Evolutionary conservation across 805 yeast species (phyloP), one percentile per base, ranked within the genome.

Genomic region (Jamesozyma spencerorum): DNA sequence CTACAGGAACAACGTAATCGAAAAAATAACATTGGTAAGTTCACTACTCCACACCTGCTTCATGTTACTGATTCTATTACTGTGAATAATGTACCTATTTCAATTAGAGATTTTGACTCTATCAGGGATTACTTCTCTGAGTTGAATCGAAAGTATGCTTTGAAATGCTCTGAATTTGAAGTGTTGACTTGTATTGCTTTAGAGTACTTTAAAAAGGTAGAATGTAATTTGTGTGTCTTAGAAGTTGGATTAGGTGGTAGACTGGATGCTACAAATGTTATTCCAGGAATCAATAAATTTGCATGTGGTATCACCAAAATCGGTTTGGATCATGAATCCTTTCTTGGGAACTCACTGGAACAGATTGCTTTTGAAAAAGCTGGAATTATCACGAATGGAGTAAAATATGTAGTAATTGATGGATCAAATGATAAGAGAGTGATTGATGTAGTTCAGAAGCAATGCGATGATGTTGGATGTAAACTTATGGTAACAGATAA

Each of bases 211-310:
- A 68, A 69, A 30, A 53, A 70, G 10, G 67, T 68, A 33, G 60
- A 70, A 1, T 81, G 87, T 5, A 78, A 81, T 18, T 63, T 82
- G 40, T 96, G 95, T 0, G 76, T 90, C 1, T 62, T 90, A n/a
- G 98, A 90, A 59, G 97, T 87, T 3, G 98, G 98, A 0, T 65
- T 92, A 5, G 98, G 98, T 2, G 98, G 98, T 0, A 61, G 83
- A 32, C 57, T 77, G 11, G 98, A 90, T 61, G 85, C 97, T 1
- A 90, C 98, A 0, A 90, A 90, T 63, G 84, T 84, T 0, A 57
- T 81, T 1, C 62, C 62, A 7, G 62, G 62, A 2, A 44, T 47
- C 10, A 70, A 76, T 13, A 77, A 77, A 24, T 39, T 81, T 29
- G 75, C 70, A 5, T 74, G 87, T 7, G 95, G 81, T 1, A 81